Evolutionary conservation across 2,329 filamentous ascomycete genomes (phyloP).

Genomic region (Bipolaris cookei): DNA sequence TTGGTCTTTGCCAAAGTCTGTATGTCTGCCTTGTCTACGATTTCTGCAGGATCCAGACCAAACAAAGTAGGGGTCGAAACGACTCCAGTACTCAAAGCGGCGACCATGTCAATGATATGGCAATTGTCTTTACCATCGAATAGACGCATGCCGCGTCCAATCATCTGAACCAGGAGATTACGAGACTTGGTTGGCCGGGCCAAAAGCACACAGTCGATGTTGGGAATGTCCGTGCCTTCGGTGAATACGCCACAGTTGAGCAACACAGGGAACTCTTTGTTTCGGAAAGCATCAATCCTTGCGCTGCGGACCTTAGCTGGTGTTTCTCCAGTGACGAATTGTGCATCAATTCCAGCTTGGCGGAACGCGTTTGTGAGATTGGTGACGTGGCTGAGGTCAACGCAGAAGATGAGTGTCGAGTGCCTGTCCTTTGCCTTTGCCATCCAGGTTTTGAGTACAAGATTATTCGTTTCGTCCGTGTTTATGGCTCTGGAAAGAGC

Average conservation of each 20-base stretch:
- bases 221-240: conserved; percentile 96
- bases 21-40: conserved; percentile 71
- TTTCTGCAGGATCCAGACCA: conserved; percentile 81
- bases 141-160: conserved; percentile 88
- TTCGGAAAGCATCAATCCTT: conserved; percentile 76
- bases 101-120: conserved; percentile 95
- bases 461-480: conserved; percentile 77
- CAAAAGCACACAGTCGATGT: conserved; percentile 90
- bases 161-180: conserved; percentile 97
- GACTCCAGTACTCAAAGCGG: conserved; percentile 81
- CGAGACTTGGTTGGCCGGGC: conserved; percentile 87
- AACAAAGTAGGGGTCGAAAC: conserved; percentile 91
- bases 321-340: conserved; percentile 85
- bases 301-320: conserved; percentile 70
- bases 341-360: conserved; percentile 77
- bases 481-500: conserved; percentile 87
- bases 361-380: conserved; percentile 79
- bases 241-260: conserved; percentile 97
- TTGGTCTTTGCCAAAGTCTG: conserved; percentile 66
- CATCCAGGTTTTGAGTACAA: conserved; percentile 86
- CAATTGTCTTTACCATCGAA: conserved; percentile 83
- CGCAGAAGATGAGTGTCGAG: conserved; percentile 93
- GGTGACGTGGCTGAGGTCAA: conserved; percentile 82
- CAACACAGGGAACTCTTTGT: conserved; percentile 80
- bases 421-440: conserved; percentile 74